These are phyloP conservation scores for Candida morakotiae DNA, from an alignment of 805 yeast genomes.

Conservation along the genomic window DNA sequence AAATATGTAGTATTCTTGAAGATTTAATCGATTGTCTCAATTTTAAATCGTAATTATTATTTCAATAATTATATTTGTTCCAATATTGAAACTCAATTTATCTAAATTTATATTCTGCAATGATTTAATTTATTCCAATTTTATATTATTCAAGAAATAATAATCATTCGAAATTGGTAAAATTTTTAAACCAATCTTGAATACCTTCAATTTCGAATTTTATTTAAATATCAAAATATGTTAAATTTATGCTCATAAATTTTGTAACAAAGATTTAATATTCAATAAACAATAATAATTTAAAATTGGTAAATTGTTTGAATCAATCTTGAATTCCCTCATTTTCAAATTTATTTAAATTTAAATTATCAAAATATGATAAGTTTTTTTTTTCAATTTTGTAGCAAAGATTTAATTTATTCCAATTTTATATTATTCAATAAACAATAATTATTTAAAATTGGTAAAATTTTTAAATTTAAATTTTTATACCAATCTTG, in stretches of 20 bases:
- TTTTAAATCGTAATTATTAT: too few relatives aligned
- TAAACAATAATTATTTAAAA: neutral
- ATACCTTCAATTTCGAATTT: conserved; percentile 9
- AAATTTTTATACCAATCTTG: conserved; percentile 10
- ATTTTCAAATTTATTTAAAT: conserved; percentile 3
- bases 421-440: neutral
- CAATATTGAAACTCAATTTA: too few relatives aligned
- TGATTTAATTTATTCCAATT: too few relatives aligned
- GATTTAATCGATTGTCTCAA: too few relatives aligned
- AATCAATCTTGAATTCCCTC: conserved; percentile 11
- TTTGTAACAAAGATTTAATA: too few relatives aligned
- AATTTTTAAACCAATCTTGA: conserved; percentile 8
- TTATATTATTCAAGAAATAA: neutral
- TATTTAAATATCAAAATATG: conserved; percentile 1
- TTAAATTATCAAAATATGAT: conserved; percentile 2
- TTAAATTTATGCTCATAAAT: neutral
- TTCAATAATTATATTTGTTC: too few relatives aligned
- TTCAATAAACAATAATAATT: neutral
- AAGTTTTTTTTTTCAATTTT: neutral
- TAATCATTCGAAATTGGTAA: conserved; percentile 1
- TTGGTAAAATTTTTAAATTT: conserved; percentile 1
- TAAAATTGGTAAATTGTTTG: neutral
- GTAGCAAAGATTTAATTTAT: too few relatives aligned
- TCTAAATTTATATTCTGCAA: neutral
- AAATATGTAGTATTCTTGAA: too few relatives aligned